These are phyloP conservation scores for Pulveroboletus sp. DNA, from an alignment of 768 basidiomycete species.

Conservation along the genomic window DNA sequence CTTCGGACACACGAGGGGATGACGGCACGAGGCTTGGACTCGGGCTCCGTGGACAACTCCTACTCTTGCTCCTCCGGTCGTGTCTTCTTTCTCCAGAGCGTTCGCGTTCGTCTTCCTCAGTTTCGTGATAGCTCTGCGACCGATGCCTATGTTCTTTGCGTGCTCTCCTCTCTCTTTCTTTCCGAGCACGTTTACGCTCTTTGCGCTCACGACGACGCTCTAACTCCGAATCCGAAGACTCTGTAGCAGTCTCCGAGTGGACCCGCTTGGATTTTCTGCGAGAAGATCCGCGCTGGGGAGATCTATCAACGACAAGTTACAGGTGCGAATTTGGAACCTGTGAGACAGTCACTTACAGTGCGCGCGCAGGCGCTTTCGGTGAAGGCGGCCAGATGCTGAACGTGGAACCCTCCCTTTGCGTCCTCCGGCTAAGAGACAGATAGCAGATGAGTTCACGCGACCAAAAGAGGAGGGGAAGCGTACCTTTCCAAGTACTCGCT, in stretches of 20 bases:
- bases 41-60: slow-evolving; percentile 29
- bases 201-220: slow-evolving; percentile 54
- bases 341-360: slow-evolving; percentile 34
- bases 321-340: neutral
- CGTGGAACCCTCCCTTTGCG: slow-evolving; percentile 54
- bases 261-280: slow-evolving; percentile 58
- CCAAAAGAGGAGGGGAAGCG: slow-evolving; percentile 13
- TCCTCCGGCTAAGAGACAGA: slow-evolving; percentile 50
- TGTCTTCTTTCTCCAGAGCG: slow-evolving; percentile 22
- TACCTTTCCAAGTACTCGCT: slow-evolving; percentile 68
- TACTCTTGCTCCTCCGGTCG: slow-evolving; percentile 19
- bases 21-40: slow-evolving; percentile 31
- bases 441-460: neutral
- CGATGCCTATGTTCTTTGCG: slow-evolving; percentile 31
- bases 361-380: slow-evolving; percentile 54
- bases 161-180: too few relatives aligned
- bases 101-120: slow-evolving; percentile 30
- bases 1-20: slow-evolving; percentile 30
- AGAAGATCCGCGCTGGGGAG: slow-evolving; percentile 47
- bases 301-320: slow-evolving; percentile 36
- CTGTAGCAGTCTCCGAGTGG: slow-evolving; percentile 42
- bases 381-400: slow-evolving; percentile 75
- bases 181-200: slow-evolving; percentile 50
- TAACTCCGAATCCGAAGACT: slow-evolving; percentile 49
- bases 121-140: slow-evolving; percentile 33